Evolutionary conservation across 306 rosid species (phyloP).

Genomic region (Castanospermum australe): DNA sequence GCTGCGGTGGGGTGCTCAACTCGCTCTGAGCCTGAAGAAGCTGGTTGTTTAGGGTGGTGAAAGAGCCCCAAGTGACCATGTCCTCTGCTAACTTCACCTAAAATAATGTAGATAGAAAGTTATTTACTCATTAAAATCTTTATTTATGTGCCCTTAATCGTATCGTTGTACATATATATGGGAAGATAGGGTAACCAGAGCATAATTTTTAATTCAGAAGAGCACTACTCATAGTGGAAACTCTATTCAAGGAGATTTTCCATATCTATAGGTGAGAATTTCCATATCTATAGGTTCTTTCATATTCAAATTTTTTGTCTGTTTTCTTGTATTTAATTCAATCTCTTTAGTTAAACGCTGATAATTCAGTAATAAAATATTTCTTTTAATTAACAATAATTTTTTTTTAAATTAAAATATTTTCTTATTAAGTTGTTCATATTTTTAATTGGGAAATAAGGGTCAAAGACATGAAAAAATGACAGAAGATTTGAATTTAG

Average conservation of each 20-base stretch:
- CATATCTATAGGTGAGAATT: no score
- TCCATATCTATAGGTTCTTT: neutral
- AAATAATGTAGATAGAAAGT: neutral
- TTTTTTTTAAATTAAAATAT: no score
- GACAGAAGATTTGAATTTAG: no score
- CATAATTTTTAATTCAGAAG: neutral
- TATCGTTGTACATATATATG: neutral
- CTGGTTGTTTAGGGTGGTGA: slow-evolving; percentile 45
- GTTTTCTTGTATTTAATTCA: no score
- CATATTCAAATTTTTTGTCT: no score
- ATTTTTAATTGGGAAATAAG: no score
- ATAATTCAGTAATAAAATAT: no score
- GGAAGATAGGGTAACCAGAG: neutral
- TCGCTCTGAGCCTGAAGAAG: slow-evolving; percentile 52
- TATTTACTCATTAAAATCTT: neutral
- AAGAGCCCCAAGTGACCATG: slow-evolving; percentile 62
- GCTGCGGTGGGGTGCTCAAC: slow-evolving; percentile 33
- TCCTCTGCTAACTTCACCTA: slow-evolving; percentile 86
- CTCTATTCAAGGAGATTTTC: neutral
- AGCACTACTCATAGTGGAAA: neutral
- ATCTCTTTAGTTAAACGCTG: no score
- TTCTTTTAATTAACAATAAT: no score
- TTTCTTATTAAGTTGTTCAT: no score
- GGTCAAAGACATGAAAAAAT: no score
- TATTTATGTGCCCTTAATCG: neutral